A percentile compares a stretch with the other conserved stretches of the same genome.
These are phyloP conservation scores for Immersiella caudata DNA, from an alignment of 495 filamentous ascomycete species.

Conservation along the genomic window DNA sequence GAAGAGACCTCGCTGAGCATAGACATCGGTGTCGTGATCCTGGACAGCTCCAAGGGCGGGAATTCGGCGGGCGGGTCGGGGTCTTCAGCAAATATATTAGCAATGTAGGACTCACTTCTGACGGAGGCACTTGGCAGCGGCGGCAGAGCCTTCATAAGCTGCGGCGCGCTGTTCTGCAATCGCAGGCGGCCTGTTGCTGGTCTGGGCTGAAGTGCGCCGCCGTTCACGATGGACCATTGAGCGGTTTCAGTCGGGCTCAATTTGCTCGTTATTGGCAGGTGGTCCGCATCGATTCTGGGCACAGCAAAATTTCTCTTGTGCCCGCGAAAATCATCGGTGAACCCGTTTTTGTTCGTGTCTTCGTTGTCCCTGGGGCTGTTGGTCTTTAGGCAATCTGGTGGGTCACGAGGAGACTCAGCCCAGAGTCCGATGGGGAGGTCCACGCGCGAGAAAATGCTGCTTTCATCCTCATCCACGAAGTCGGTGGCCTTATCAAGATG, in stretches of 20 bases:
- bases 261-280: constrained; percentile 2
- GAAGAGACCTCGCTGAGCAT: constrained; percentile 2
- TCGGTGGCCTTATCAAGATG: constrained; percentile 22
- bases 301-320: constrained; percentile 22
- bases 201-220: constrained; percentile 50
- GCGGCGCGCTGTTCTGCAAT: constrained; percentile 53
- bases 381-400: neutral
- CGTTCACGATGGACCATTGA: constrained; percentile 31
- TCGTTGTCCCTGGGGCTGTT: neutral
- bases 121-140: constrained; percentile 37
- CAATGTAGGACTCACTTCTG: constrained; percentile 20
- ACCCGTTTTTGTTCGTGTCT: neutral
- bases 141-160: constrained; percentile 56
- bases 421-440: neutral
- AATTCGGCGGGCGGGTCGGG: neutral
- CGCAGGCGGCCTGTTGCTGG: constrained; percentile 50
- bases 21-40: constrained; percentile 9
- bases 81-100: neutral
- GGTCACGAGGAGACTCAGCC: neutral
- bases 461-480: neutral
- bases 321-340: neutral
- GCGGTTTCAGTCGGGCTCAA: neutral
- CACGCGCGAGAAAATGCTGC: neutral
- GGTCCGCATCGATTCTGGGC: constrained; percentile 12
- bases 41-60: constrained; percentile 12